A percentile compares a stretch with the other conserved stretches of the same genome.
These are phyloP conservation scores for Suillus sp. DNA, from an alignment of 768 basidiomycete species.

Conservation along the genomic window DNA sequence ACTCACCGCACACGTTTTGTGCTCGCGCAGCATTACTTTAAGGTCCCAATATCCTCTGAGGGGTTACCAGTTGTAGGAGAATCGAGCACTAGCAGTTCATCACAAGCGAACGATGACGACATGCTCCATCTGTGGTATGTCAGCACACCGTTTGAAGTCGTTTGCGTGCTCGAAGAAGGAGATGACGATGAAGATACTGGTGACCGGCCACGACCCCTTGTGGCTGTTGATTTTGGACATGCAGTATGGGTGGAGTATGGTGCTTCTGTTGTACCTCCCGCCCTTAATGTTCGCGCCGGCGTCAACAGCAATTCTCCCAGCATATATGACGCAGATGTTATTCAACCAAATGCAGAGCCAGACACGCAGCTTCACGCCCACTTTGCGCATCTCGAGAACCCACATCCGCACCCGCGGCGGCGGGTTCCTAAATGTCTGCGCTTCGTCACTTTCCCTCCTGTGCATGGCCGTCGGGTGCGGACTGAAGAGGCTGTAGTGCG, in stretches of 20 bases:
- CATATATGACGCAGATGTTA: neutral
- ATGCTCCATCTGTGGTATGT: constrained; percentile 75
- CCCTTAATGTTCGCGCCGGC: neutral
- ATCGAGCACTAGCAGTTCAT: constrained; percentile 9
- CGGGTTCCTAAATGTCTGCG: constrained; percentile 52
- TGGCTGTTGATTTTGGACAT: constrained; percentile 88
- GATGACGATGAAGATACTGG: constrained; percentile 33
- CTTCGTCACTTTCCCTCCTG: constrained; percentile 73
- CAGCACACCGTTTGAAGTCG: constrained; percentile 69
- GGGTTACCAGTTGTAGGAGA: constrained; percentile 21
- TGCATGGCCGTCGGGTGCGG: constrained; percentile 25
- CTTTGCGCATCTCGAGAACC: neutral
- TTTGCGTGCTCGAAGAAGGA: constrained; percentile 56
- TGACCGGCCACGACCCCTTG: constrained; percentile 64
- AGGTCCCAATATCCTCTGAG: constrained; percentile 53
- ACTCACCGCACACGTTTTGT: constrained; percentile 64
- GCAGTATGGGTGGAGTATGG: constrained; percentile 79
- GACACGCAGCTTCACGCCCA: constrained; percentile 1
- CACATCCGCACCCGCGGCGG: constrained; percentile 24
- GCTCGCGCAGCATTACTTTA: constrained; percentile 76
- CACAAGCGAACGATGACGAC: constrained; percentile 45
- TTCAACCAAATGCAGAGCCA: neutral
- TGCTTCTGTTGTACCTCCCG: constrained; percentile 15
- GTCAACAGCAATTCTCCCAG: neutral
- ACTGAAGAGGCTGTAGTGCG: constrained; percentile 49